These are phyloP conservation scores for Euphorbia pulcherrima DNA, from an alignment of 345 rosid species.

Conservation along the genomic window DNA sequence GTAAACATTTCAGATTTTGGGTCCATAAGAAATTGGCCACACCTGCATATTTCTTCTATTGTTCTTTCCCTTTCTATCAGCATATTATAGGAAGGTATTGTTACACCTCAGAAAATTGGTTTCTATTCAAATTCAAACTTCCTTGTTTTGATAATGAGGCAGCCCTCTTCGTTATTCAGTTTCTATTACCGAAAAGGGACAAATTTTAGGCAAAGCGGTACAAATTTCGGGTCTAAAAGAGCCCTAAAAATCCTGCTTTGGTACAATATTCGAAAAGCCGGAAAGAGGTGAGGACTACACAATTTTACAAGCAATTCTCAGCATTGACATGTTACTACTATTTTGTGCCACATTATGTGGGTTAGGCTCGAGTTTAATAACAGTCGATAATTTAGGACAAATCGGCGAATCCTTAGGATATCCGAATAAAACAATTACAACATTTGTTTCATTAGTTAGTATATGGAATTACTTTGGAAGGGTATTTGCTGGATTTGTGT, in stretches of 20 bases:
- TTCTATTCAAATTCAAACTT: constrained; percentile 52
- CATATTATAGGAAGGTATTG: constrained; percentile 37
- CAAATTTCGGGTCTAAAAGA: background rate
- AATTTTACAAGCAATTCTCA: constrained; percentile 69
- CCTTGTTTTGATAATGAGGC: constrained; percentile 37
- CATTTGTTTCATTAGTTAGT: constrained; percentile 79
- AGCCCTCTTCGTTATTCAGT: constrained; percentile 19
- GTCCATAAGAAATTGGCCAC: constrained; percentile 32
- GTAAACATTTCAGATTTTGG: constrained; percentile 47
- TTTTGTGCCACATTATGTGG: constrained; percentile 71
- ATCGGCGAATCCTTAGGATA: constrained; percentile 89
- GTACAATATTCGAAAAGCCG: constrained; percentile 49
- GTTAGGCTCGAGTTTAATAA: constrained; percentile 71
- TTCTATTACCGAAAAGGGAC: too few relatives aligned
- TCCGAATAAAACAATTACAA: constrained; percentile 47
- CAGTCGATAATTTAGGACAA: constrained; percentile 84
- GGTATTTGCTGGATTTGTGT: constrained; percentile 77
- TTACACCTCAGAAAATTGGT: constrained; percentile 58
- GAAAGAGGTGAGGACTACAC: constrained; percentile 88
- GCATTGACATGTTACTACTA: constrained; percentile 65
- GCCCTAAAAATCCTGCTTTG: constrained; percentile 42
- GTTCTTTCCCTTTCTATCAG: constrained; percentile 40
- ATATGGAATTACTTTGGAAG: constrained; percentile 91
- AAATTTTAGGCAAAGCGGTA: too few relatives aligned
- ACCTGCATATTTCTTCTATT: constrained; percentile 22